These are phyloP conservation scores for Talaromyces sp. DNA, from an alignment of 2,329 filamentous ascomycete species.

Conservation along the genomic window DNA sequence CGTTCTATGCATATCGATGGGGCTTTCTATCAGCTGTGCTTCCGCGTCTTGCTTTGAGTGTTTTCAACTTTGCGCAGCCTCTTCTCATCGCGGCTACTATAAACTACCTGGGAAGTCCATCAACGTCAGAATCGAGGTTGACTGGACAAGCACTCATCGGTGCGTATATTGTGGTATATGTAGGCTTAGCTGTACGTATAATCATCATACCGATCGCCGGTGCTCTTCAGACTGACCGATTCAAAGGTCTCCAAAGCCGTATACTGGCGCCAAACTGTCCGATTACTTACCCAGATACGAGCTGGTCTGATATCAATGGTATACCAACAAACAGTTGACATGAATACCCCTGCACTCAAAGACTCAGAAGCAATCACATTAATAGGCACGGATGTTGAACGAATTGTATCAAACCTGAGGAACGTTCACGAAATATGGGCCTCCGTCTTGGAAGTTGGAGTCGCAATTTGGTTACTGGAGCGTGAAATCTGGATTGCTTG, in stretches of 20 bases:
- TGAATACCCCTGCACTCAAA: constrained; percentile 23
- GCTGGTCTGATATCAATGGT: constrained; percentile 48
- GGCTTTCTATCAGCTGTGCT: constrained; percentile 30
- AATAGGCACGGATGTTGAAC: constrained; percentile 47
- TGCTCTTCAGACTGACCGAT: background rate
- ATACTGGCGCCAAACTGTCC: constrained; percentile 2
- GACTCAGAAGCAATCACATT: constrained; percentile 42
- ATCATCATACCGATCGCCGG: constrained; percentile 25
- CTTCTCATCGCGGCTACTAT: constrained; percentile 37
- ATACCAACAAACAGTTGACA: constrained; percentile 41
- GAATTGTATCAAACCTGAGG: constrained; percentile 39
- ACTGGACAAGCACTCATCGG: constrained; percentile 43
- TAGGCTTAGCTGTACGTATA: constrained; percentile 40
- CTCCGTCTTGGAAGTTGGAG: background rate
- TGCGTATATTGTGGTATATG: constrained; percentile 42
- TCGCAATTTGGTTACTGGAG: constrained; percentile 7
- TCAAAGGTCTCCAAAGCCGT: background rate
- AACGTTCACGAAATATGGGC: constrained; percentile 46
- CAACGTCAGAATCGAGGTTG: constrained; percentile 27
- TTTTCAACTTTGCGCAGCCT: constrained; percentile 36
- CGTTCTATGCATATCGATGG: constrained; percentile 32
- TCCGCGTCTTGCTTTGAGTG: constrained; percentile 32
- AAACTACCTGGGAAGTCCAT: constrained; percentile 26
- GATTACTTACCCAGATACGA: constrained; percentile 37
- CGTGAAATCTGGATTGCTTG: background rate